A percentile compares a stretch with the other conserved stretches of the same genome.
Evolutionary conservation across 768 basidiomycete genomes (phyloP).

Genomic region (Russula sp.): DNA sequence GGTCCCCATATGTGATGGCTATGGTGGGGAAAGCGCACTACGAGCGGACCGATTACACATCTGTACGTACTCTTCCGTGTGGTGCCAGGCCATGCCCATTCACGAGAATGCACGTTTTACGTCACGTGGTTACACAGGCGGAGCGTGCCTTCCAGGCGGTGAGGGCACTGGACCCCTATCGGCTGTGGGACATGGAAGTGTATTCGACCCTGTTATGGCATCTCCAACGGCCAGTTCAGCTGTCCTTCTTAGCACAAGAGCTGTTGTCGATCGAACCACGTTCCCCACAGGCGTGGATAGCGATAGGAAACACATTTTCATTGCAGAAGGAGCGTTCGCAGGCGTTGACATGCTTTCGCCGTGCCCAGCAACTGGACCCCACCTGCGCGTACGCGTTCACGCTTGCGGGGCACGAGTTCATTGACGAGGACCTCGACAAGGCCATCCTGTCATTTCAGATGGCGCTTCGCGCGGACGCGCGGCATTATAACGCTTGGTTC

Average conservation of each 20-base stretch:
- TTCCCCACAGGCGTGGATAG: conserved; percentile 90
- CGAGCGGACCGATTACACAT: conserved; percentile 82
- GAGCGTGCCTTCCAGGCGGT: conserved; percentile 83
- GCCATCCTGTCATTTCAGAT: conserved; percentile 89
- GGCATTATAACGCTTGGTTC: conserved; percentile 98
- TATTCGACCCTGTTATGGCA: conserved; percentile 98
- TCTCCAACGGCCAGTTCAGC: conserved; percentile 70
- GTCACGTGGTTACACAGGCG: conserved; percentile 47
- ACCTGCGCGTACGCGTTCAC: conserved; percentile 94
- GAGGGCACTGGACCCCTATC: conserved; percentile 82
- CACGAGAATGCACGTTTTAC: conserved; percentile 5
- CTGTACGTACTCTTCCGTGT: conserved; percentile 47
- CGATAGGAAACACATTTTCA: conserved; percentile 93
- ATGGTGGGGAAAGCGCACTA: conserved; percentile 86
- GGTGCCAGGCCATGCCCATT: background rate
- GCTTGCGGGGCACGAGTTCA: conserved; percentile 92
- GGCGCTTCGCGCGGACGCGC: conserved; percentile 83
- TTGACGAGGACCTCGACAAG: conserved; percentile 92
- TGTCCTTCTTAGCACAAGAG: conserved; percentile 92
- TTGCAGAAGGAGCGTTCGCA: conserved; percentile 90
- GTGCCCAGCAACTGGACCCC: conserved; percentile 85
- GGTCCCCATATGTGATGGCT: conserved; percentile 70
- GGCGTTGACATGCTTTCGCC: conserved; percentile 89
- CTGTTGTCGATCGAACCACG: conserved; percentile 79
- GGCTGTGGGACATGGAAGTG: conserved; percentile 89